phyloP scores from a whole-genome alignment of 139 green algal genomes.

The Chlamydomonas applanata region DNA sequence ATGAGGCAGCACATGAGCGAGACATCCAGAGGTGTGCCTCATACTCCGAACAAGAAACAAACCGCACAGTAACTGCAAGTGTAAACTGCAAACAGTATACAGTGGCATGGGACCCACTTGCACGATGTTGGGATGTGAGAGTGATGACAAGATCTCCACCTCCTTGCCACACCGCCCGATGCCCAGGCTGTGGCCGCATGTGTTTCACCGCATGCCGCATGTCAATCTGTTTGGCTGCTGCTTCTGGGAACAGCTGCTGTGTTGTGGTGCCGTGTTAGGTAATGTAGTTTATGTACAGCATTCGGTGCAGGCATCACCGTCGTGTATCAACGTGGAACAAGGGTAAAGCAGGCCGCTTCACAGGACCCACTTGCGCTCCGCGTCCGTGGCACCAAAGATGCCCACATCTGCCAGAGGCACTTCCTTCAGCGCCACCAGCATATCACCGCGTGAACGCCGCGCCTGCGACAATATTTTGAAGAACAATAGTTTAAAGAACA shows the following conservation, averaged over 20 bases:
- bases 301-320: too few species aligned
- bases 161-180: slow-evolving; percentile 45
- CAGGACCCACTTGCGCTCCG: slow-evolving; percentile 28
- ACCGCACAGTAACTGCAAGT: too few species aligned
- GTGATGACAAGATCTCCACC: slow-evolving; percentile 50
- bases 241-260: too few species aligned
- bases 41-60: not conserved
- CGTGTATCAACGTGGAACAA: too few species aligned
- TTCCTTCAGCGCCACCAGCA: slow-evolving; percentile 52
- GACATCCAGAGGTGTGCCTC: not conserved
- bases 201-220: too few species aligned
- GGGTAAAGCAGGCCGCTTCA: too few species aligned
- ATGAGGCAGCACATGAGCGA: not conserved
- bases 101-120: too few species aligned
- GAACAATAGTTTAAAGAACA: too few species aligned
- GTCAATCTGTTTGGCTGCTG: too few species aligned
- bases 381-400: slow-evolving; percentile 49
- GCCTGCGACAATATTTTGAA: not conserved
- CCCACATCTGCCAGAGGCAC: slow-evolving; percentile 44
- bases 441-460: slow-evolving; percentile 32
- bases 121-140: slow-evolving; percentile 51
- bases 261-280: too few species aligned
- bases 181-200: slow-evolving; percentile 9
- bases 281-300: too few species aligned
- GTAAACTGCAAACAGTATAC: too few species aligned